Conservation (phyloP, 495 filamentous ascomycete species). For the Neohortaea acidophila region DNA sequence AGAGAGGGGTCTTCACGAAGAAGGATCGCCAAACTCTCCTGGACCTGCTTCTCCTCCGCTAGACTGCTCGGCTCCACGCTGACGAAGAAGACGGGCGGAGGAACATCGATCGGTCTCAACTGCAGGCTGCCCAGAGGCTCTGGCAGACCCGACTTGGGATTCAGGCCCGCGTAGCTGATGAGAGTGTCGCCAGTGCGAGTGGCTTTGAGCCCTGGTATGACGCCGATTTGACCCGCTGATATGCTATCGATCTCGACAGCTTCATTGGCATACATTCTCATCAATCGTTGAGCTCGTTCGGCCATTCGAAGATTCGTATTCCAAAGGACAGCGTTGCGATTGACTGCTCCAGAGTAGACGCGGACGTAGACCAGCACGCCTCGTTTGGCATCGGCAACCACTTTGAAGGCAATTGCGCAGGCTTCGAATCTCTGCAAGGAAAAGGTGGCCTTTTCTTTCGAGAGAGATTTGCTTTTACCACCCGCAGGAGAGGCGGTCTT, state of each 20-base stretch:
- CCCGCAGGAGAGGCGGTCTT: constrained; percentile 13
- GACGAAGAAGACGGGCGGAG: constrained; percentile 90
- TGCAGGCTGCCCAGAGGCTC: constrained; percentile 58
- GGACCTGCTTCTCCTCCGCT: constrained; percentile 59
- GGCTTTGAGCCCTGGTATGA: constrained; percentile 77
- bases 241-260: constrained; percentile 72
- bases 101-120: constrained; percentile 74
- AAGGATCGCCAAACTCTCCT: constrained; percentile 58
- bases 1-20: constrained; percentile 88
- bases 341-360: constrained; percentile 73
- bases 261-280: constrained; percentile 86
- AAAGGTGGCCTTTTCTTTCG: constrained; percentile 25
- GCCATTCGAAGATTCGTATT: constrained; percentile 76
- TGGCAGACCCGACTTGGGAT: constrained; percentile 46
- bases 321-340: constrained; percentile 57
- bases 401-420: constrained; percentile 90
- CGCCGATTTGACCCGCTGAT: constrained; percentile 82
- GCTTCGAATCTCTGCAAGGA: constrained; percentile 45
- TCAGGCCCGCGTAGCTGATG: constrained; percentile 50
- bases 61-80: constrained; percentile 74
- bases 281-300: constrained; percentile 63
- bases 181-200: constrained; percentile 89
- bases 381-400: constrained; percentile 71
- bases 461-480: constrained; percentile 22
- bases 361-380: constrained; percentile 86